These are phyloP conservation scores for Diaporthe sp. DNA, from an alignment of 2,329 filamentous ascomycete species.

Conservation along the genomic window DNA sequence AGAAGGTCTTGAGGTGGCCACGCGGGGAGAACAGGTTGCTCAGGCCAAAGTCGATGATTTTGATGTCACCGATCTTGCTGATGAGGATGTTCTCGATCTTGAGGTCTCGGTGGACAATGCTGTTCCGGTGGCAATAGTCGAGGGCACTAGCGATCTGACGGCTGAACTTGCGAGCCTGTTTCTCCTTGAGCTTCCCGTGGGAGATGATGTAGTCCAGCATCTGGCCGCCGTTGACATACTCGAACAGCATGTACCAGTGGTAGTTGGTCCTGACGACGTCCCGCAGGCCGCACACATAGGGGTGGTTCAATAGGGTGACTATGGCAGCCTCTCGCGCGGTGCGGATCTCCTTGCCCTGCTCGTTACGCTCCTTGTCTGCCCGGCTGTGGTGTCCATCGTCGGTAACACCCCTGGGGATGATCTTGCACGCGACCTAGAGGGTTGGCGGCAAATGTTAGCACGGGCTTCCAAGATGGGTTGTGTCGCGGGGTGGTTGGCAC, in stretches of 20 bases:
- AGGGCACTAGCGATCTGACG: constrained; percentile 96
- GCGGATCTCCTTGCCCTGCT: constrained; percentile 95
- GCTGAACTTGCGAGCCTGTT: constrained; percentile 97
- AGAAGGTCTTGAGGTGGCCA: constrained; percentile 93
- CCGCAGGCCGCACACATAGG: constrained; percentile 94
- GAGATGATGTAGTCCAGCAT: constrained; percentile 99
- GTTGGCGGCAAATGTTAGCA: constrained; percentile 32
- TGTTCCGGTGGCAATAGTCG: constrained; percentile 98
- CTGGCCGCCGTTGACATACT: constrained; percentile 98
- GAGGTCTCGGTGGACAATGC: constrained; percentile 95
- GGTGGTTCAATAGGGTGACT: constrained; percentile 92
- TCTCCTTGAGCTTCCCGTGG: constrained; percentile 96
- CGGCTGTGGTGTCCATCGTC: constrained; percentile 83
- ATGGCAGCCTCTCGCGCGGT: constrained; percentile 97
- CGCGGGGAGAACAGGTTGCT: constrained; percentile 95
- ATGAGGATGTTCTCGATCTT: constrained; percentile 99
- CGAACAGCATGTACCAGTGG: constrained; percentile 99
- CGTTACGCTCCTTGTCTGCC: constrained; percentile 87
- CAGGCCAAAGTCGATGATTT: constrained; percentile 98
- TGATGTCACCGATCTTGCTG: constrained; percentile 98
- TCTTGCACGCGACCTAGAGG: constrained; percentile 91
- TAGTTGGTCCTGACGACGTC: constrained; percentile 97
- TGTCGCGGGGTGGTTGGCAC: background rate
- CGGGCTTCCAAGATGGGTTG: constrained; percentile 20
- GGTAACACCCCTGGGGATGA: constrained; percentile 90